A percentile compares a stretch with the other conserved stretches of the same genome.
Conservation (phyloP, 257 asterid species). For the Avicennia marina region DNA sequence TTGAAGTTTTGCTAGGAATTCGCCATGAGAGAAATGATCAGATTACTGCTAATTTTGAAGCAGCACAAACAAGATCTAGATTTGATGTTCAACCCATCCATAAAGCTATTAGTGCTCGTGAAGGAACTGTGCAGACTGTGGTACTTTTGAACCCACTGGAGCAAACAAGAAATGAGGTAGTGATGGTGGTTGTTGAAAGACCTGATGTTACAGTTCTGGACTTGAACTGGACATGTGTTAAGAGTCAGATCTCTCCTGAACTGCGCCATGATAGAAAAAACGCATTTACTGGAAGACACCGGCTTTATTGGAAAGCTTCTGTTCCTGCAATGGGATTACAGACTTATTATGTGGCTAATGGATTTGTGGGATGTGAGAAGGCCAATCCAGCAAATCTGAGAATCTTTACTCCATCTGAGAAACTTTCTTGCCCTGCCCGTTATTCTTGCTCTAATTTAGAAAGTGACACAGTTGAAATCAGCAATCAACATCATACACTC, state of each 20-base stretch:
- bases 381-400: slow-evolving; percentile 76
- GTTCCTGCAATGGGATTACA: slow-evolving; percentile 91
- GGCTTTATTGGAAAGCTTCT: slow-evolving; percentile 89
- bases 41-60: slow-evolving; percentile 78
- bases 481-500: slow-evolving; percentile 58
- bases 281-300: slow-evolving; percentile 74
- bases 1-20: slow-evolving; percentile 75
- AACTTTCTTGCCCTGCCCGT: slow-evolving; percentile 64
- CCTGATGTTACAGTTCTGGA: slow-evolving; percentile 92
- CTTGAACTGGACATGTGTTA: slow-evolving; percentile 96
- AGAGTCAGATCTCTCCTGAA: slow-evolving; percentile 95
- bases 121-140: slow-evolving; percentile 83
- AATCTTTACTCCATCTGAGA: slow-evolving; percentile 35
- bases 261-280: slow-evolving; percentile 41
- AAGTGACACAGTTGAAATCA: slow-evolving; percentile 54
- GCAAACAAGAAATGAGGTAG: slow-evolving; percentile 81
- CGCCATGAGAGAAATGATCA: slow-evolving; percentile 84
- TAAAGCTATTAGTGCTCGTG: slow-evolving; percentile 63
- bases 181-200: slow-evolving; percentile 80
- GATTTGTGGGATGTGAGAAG: slow-evolving; percentile 96
- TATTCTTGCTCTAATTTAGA: slow-evolving; percentile 67
- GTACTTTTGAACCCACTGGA: slow-evolving; percentile 81
- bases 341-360: slow-evolving; percentile 91
- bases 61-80: slow-evolving; percentile 74
- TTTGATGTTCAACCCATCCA: slow-evolving; percentile 78